Base-by-base conservation (phyloP, 2,329 filamentous ascomycete species). In the Truncatella angustata region DNA sequence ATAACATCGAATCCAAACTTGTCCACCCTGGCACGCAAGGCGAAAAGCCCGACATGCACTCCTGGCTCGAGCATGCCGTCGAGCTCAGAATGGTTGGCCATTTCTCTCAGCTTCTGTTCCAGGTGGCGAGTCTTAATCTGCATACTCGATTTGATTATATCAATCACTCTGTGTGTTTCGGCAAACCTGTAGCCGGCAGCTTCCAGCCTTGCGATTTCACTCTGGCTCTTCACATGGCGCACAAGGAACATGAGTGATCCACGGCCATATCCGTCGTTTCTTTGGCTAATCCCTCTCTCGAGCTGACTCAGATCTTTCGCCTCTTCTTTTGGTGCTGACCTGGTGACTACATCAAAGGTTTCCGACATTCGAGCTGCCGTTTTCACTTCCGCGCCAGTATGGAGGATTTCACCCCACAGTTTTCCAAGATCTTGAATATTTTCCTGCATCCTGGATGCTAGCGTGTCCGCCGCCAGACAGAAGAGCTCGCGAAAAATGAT, bases 401-500 rank as follows among this genome's bases (percentile, higher is more conserved):
- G 40, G 40, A 43, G 24, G n/a, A 43, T 43, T 20, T 43, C 40
- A n/a, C 40, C 21, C 40, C 40, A 43, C 10, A 43, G 40, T 20
- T 23, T 43, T n/a, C 40, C 40, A 9, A 43, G 5, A 4, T 43
- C 40, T 43, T 43, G 40, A 26, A 43, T 43, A n/a, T 43, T 43
- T n/a, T 43, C 40, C 6, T n/a, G 5, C 40, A 43, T 43, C 21
- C 40, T 20, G 16, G 40, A 12, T 43, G 40, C 40, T n/a, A 43
- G 20, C 20, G 40, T 16, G 5, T 43, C 40, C 11, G 85, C 84
- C 18, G 85, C 80, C 12, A 85, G 74, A 60, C 84, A 88, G 63
- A 88, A 88, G 14, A 85, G 72, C 60, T 87, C 83, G 32, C 85
- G 80, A 67, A 88, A 88, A 2, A 85, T 70, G 11, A 82, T 70